A percentile compares a stretch with the other conserved stretches of the same genome.
These are phyloP conservation scores for Adenanthera pavonina DNA, from an alignment of 306 rosid genomes.

Conservation along the genomic window DNA sequence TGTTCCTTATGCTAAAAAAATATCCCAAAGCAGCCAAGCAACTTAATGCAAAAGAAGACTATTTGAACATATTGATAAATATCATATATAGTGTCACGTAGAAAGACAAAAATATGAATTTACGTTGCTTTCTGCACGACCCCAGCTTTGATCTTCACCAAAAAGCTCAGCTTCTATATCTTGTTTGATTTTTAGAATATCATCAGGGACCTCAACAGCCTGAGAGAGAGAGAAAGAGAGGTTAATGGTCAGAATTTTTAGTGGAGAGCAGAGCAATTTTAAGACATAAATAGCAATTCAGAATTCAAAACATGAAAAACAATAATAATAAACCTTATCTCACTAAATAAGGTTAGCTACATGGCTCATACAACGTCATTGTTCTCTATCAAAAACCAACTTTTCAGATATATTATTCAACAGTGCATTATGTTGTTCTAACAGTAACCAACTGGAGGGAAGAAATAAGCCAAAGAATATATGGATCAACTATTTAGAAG, in stretches of 20 bases:
- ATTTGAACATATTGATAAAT: neutral
- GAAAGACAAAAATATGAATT: conserved; percentile 26
- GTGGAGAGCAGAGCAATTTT: neutral
- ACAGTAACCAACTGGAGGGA: neutral
- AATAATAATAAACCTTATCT: no score
- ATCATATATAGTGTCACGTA: neutral
- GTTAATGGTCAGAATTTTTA: neutral
- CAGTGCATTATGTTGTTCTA: neutral
- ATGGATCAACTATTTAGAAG: neutral
- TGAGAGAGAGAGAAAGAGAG: neutral
- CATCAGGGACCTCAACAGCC: conserved; percentile 66
- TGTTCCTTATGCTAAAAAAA: neutral
- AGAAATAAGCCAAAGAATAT: neutral
- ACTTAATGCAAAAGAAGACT: neutral
- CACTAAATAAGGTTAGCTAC: no score
- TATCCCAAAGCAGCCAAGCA: neutral
- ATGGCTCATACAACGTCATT: no score
- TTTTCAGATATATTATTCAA: no score
- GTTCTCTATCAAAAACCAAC: no score
- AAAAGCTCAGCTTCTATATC: conserved; percentile 73
- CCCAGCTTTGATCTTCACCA: conserved; percentile 78
- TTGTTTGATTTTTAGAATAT: conserved; percentile 62
- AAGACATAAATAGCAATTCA: conserved; percentile 3
- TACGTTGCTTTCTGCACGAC: conserved; percentile 66
- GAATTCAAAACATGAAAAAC: no score